Base-by-base conservation (phyloP, 805 yeast genomes). In the Yarrowia keelungensis region DNA sequence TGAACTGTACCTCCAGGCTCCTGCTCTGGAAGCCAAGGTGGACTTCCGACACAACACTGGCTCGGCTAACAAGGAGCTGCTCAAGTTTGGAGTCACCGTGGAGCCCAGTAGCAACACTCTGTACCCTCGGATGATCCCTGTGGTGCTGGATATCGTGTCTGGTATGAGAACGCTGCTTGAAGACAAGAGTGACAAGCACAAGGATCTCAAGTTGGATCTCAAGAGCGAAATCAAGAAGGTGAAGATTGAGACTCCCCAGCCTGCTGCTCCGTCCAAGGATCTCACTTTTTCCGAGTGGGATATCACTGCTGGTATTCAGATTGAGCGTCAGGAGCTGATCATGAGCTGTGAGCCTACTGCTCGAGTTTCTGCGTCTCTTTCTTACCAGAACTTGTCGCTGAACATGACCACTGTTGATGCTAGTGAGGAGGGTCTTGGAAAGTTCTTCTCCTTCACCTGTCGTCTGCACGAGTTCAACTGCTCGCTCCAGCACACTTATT, bases 331-430 rank as follows among this genome's bases (percentile, higher is more conserved):
- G 75, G 85, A 84, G 53, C 76, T 95, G 26, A 84, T 89, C 2
- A 80, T 95, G 67, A 90, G 97, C 72, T 95, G 99, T 82, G 94
- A 91, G 70, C 99, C 99, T 0, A 88, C 88, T 16, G 98, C 98
- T 0, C 92, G 91, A 75, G 95, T 95, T 1, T 92, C 92, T 46
- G 96, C 98, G 0, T 85, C 89, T 43, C 88, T 92, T 15, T 89
- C 92, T 8, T 83, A 89, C 26, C 89, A 87, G 22, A 88, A 89
- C 0, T 84, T 91, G n/a, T 84, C 82, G 26, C 72, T 91, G 43
- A 85, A 86, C 62, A 71, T 89, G 9, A 84, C 84, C 50, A 81
- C 91, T 0, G 84, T 76, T n/a, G 79, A 79, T 59, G 65, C 65
- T n/a, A 16, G 42, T 8, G 73, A 77, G 12, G 71, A 81, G 15